A percentile compares a stretch with the other conserved stretches of the same genome.
These are phyloP conservation scores for Kodamaea derodonti DNA, from an alignment of 1,139 yeast species.

Conservation along the genomic window DNA sequence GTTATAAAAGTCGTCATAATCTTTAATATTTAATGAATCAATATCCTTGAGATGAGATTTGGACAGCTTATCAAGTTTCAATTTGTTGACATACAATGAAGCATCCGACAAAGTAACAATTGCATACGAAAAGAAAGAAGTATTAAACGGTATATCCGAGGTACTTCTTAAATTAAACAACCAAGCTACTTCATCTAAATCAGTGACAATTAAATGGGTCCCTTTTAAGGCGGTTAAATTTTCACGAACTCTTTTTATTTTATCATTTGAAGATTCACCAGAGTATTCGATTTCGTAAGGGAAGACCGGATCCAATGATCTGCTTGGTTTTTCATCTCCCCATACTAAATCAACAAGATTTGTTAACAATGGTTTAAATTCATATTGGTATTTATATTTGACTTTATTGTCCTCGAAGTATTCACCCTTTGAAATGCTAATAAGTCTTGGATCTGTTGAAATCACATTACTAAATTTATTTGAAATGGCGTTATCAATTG, in stretches of 20 bases:
- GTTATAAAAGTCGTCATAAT: slow-evolving; percentile 27
- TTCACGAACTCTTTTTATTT: slow-evolving; percentile 26
- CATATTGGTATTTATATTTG: slow-evolving; percentile 18
- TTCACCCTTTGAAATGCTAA: slow-evolving; percentile 33
- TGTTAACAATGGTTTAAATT: slow-evolving; percentile 28
- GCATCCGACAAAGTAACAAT: slow-evolving; percentile 31
- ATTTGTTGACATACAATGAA: slow-evolving; percentile 33
- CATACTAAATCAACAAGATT: slow-evolving; percentile 42
- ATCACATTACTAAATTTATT: slow-evolving; percentile 34
- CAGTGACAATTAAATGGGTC: slow-evolving; percentile 35
- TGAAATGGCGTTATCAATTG: slow-evolving; percentile 29
- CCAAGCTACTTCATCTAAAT: slow-evolving; percentile 56
- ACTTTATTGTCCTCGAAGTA: slow-evolving; percentile 25
- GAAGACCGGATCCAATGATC: slow-evolving; percentile 38
- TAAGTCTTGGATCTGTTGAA: slow-evolving; percentile 38
- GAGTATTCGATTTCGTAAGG: slow-evolving; percentile 37
- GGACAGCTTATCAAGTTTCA: slow-evolving; percentile 22
- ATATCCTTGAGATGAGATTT: slow-evolving; percentile 26
- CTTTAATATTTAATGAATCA: slow-evolving; percentile 25
- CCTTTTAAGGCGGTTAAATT: slow-evolving; percentile 18
- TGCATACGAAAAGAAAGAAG: slow-evolving; percentile 48
- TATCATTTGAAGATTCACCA: slow-evolving; percentile 40
- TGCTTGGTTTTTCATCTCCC: slow-evolving; percentile 36
- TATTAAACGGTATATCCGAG: slow-evolving; percentile 43
- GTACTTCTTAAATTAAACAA: slow-evolving; percentile 47